Conservation (phyloP, 1,284 basidiomycete genomes). For the Pascua guehoae region DNA sequence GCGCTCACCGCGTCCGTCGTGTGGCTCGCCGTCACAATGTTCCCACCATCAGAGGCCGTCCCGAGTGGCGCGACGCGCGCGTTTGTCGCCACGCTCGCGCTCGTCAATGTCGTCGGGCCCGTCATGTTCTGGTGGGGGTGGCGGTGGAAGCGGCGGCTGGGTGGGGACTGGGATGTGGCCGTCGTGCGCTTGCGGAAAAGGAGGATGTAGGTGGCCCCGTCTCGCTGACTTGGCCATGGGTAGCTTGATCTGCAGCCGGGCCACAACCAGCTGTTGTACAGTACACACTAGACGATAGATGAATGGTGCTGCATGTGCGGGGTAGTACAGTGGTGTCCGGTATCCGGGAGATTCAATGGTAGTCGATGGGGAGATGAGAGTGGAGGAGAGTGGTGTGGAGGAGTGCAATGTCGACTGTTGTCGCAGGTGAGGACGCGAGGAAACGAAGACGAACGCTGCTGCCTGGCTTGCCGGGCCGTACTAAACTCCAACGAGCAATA, state of each 20-base stretch:
- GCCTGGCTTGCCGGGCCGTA: too few relatives aligned
- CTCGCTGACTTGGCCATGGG: neutral
- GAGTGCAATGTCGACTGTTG: too few relatives aligned
- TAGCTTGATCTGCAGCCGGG: neutral
- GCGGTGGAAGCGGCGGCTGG: conserved; percentile 41
- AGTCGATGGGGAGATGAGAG: too few relatives aligned
- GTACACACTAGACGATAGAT: neutral
- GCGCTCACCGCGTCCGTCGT: conserved; percentile 32
- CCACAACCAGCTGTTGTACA: neutral
- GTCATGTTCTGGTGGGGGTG: conserved; percentile 40
- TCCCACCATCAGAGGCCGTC: conserved; percentile 1
- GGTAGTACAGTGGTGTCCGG: neutral
- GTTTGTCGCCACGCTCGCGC: conserved; percentile 21
- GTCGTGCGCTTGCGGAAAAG: conserved; percentile 31
- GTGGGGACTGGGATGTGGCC: conserved; percentile 44
- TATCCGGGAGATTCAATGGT: neutral
- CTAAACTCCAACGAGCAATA: too few relatives aligned
- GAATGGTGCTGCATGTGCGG: conserved; percentile 15
- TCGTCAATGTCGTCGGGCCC: conserved; percentile 40
- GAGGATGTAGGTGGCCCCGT: too few relatives aligned
- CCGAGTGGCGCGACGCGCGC: conserved; percentile 19
- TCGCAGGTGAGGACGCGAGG: too few relatives aligned
- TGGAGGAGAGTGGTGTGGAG: too few relatives aligned
- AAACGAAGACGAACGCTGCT: too few relatives aligned
- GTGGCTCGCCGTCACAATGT: conserved; percentile 30